These are phyloP conservation scores for Cladosporium sp. DNA, from an alignment of 2,329 filamentous ascomycete species.

Conservation along the genomic window DNA sequence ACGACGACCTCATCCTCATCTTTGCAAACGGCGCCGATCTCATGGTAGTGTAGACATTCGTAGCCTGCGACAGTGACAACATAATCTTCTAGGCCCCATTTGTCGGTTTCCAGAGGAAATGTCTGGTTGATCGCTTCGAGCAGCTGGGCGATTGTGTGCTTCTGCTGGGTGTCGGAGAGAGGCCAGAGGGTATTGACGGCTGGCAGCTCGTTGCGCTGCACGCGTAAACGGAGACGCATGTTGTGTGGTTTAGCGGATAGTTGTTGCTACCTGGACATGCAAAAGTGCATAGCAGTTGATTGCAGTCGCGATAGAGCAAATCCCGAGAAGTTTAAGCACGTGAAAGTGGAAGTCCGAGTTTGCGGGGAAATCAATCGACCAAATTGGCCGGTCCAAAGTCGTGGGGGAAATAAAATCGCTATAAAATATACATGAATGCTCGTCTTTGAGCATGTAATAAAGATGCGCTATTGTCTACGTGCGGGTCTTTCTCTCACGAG, in stretches of 20 bases:
- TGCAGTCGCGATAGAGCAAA: constrained; percentile 4
- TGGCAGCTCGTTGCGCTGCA: constrained; percentile 73
- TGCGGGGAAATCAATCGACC: neutral
- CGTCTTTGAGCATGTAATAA: neutral
- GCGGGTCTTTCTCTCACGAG: constrained; percentile 23
- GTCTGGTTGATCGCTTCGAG: constrained; percentile 76
- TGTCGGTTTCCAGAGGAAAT: constrained; percentile 74
- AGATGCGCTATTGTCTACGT: constrained; percentile 8
- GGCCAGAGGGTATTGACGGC: constrained; percentile 72
- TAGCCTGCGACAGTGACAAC: constrained; percentile 75
- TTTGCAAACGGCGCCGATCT: constrained; percentile 67
- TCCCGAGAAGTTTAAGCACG: constrained; percentile 2
- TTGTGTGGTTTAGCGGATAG: constrained; percentile 10
- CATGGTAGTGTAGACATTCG: constrained; percentile 85
- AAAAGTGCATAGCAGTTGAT: neutral
- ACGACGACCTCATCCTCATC: constrained; percentile 85
- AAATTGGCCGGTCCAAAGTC: constrained; percentile 1
- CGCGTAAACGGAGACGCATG: constrained; percentile 72
- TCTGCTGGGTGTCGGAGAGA: constrained; percentile 44
- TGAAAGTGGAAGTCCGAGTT: constrained; percentile 7
- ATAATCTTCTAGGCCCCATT: constrained; percentile 91
- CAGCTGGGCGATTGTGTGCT: constrained; percentile 68
- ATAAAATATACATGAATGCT: constrained; percentile 14
- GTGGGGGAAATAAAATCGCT: constrained; percentile 1
- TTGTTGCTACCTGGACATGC: neutral